phyloP scores from a whole-genome alignment of 2,329 filamentous ascomycete species.

The Penicillium sp. region DNA sequence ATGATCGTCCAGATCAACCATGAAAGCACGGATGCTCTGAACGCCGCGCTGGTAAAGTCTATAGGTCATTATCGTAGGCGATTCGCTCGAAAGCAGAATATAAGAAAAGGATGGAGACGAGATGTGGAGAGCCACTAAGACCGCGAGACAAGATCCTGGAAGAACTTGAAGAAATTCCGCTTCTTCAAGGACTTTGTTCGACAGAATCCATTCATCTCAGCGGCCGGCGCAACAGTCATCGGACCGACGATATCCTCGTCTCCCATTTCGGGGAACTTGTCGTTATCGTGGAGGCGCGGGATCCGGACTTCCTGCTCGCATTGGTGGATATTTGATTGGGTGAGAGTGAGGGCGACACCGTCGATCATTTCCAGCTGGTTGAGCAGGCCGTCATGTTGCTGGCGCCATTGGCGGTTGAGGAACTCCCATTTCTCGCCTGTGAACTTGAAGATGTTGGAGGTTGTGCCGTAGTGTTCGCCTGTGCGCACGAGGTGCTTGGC shows the following conservation, averaged over 20 bases:
- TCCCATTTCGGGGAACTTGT: conserved; percentile 84
- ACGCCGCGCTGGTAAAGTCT: conserved; percentile 23
- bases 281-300: conserved; percentile 51
- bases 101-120: background rate
- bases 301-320: conserved; percentile 51
- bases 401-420: conserved; percentile 73
- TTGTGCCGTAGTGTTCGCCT: conserved; percentile 85
- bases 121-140: conserved; percentile 16
- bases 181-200: conserved; percentile 42
- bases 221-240: conserved; percentile 61
- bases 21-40: background rate
- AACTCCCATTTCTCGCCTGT: conserved; percentile 88
- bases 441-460: conserved; percentile 81
- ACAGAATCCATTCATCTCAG: conserved; percentile 44
- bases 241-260: conserved; percentile 93
- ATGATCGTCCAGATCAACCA: background rate
- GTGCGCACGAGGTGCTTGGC: conserved; percentile 85
- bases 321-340: conserved; percentile 42
- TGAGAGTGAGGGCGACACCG: conserved; percentile 38
- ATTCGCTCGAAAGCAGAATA: conserved; percentile 10
- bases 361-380: conserved; percentile 44
- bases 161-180: conserved; percentile 45
- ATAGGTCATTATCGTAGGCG: conserved; percentile 28
- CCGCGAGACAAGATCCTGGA: conserved; percentile 43
- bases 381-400: conserved; percentile 66